These are phyloP conservation scores for Linaria vulgaris DNA, from an alignment of 257 asterid species.

Conservation along the genomic window DNA sequence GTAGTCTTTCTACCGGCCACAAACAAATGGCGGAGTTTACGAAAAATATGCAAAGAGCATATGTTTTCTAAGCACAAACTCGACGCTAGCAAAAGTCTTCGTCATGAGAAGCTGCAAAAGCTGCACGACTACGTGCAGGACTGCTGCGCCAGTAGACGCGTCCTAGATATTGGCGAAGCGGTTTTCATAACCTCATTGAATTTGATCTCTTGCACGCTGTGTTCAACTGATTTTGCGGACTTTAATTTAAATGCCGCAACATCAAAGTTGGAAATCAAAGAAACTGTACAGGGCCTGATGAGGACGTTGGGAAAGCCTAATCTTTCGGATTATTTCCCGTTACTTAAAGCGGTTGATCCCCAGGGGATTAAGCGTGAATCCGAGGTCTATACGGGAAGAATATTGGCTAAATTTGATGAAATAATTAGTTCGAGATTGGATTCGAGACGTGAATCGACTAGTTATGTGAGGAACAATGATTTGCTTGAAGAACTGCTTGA, in stretches of 20 bases:
- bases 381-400: not conserved
- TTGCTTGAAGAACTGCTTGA: not conserved
- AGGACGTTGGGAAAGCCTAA: not conserved
- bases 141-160: not conserved
- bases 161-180: not conserved
- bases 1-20: not conserved
- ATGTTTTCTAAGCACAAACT: not conserved
- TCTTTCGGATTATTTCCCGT: conserved; percentile 1
- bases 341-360: not conserved
- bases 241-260: not conserved
- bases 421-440: not conserved
- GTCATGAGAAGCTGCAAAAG: not conserved
- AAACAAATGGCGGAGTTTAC: not conserved
- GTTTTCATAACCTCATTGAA: not conserved
- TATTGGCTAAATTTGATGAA: not conserved
- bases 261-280: not conserved
- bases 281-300: not conserved
- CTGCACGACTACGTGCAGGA: not conserved
- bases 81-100: not conserved
- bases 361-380: not conserved
- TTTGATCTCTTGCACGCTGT: not conserved
- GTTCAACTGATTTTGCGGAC: not conserved
- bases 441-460: not conserved
- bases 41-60: not conserved
- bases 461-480: not conserved